Evolutionary conservation across 257 asterid genomes (phyloP).

Genomic region (Solanum arcanum): DNA sequence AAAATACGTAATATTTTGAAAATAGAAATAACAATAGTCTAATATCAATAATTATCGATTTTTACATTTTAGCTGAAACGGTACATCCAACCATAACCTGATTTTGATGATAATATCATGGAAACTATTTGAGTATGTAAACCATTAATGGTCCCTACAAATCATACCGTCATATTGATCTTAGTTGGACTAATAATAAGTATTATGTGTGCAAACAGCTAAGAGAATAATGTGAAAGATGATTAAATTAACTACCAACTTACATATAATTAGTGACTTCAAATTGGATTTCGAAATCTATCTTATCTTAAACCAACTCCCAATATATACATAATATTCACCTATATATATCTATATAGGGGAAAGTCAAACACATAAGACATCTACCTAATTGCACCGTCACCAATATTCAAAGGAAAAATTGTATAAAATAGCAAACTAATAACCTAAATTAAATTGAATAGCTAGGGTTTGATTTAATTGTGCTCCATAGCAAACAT

Average conservation of each 20-base stretch:
- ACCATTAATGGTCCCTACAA: not conserved
- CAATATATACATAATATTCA: not conserved
- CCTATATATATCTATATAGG: not conserved
- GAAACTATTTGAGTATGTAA: not conserved
- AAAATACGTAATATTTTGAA: too few relatives aligned
- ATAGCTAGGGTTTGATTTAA: too few relatives aligned
- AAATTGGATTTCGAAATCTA: not conserved
- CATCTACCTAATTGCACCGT: too few relatives aligned
- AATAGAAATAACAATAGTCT: too few relatives aligned
- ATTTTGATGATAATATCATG: not conserved
- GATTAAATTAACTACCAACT: not conserved
- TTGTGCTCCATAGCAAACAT: too few relatives aligned
- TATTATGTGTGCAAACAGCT: not conserved
- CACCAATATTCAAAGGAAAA: too few relatives aligned
- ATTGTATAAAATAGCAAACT: too few relatives aligned
- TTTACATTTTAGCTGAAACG: too few relatives aligned
- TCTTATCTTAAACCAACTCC: not conserved
- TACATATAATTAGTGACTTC: not conserved
- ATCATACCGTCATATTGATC: not conserved
- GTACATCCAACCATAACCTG: not conserved
- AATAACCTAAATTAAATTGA: too few relatives aligned
- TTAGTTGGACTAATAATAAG: not conserved
- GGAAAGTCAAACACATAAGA: too few relatives aligned
- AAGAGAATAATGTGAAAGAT: not conserved
- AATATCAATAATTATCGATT: too few relatives aligned